These are phyloP conservation scores for Apophysomyces ossiformis DNA, from an alignment of 371 early-diverging fungal genomes.

Conservation along the genomic window DNA sequence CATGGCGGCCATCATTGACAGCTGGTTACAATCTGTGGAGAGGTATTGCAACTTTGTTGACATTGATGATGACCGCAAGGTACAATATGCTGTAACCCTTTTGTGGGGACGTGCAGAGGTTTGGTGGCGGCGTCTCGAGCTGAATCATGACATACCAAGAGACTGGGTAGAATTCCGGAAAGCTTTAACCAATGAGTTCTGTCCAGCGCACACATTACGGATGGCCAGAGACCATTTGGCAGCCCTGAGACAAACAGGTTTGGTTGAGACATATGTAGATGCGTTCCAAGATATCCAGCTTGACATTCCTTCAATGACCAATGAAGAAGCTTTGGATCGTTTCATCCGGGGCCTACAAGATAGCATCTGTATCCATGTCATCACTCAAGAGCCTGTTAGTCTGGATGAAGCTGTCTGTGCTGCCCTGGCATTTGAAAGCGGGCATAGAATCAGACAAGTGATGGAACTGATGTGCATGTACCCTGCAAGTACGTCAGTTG, in stretches of 20 bases:
- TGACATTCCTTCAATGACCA: constrained; percentile 5
- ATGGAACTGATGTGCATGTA: no score
- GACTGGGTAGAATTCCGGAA: neutral
- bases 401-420: neutral
- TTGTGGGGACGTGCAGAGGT: neutral
- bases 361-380: neutral
- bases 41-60: neutral
- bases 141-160: no score
- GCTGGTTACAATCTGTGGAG: neutral
- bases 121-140: neutral
- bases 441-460: no score
- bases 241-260: neutral
- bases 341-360: neutral
- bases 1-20: neutral
- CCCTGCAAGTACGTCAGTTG: no score
- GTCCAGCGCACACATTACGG: neutral
- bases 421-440: constrained; percentile 10
- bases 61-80: neutral
- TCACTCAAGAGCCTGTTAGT: neutral
- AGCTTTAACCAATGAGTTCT: neutral
- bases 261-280: neutral
- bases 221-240: neutral
- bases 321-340: constrained; percentile 15
- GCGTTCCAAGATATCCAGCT: neutral
- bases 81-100: constrained; percentile 3